Percentiles rank a stretch among this genome's conserved stretches.
phyloP scores from a whole-genome alignment of 2,329 filamentous ascomycete species.

The Fusarium compactum region DNA sequence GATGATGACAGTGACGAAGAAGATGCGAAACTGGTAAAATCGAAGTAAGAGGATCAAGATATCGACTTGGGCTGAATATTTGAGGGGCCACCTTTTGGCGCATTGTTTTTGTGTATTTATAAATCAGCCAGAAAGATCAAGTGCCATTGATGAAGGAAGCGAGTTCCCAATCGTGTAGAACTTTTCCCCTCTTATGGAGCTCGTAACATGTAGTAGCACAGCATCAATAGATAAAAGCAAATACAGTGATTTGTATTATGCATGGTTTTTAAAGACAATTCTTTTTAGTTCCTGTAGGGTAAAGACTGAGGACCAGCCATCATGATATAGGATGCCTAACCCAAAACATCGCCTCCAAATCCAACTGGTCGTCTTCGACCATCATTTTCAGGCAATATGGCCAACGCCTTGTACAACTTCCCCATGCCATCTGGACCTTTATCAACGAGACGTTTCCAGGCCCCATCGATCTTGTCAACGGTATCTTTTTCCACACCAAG shows the following conservation, averaged over 20 bases:
- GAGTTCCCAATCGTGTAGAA: conserved; percentile 18
- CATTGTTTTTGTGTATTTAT: conserved; percentile 41
- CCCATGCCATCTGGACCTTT: conserved; percentile 89
- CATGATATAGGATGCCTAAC: conserved; percentile 6
- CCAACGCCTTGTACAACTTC: conserved; percentile 91
- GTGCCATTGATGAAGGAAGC: conserved; percentile 40
- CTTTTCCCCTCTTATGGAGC: not conserved
- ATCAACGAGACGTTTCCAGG: conserved; percentile 88
- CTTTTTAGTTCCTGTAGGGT: not conserved
- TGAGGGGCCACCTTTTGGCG: conserved; percentile 1
- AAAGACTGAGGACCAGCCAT: not conserved
- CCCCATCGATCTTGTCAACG: conserved; percentile 73
- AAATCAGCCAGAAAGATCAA: conserved; percentile 24
- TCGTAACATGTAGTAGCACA: conserved; percentile 11
- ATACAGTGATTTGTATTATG: conserved; percentile 20
- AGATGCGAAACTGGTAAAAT: conserved; percentile 67
- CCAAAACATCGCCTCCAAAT: conserved; percentile 79
- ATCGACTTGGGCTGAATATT: conserved; percentile 11
- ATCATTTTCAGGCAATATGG: conserved; percentile 85
- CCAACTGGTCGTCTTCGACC: conserved; percentile 84
- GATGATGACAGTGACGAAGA: conserved; percentile 71
- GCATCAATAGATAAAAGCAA: conserved; percentile 6
- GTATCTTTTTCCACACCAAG: conserved; percentile 58
- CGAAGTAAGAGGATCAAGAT: conserved; percentile 51
- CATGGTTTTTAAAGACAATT: conserved; percentile 28